Evolutionary conservation across 345 rosid species (phyloP).

Genomic region (Luvunga scandens): DNA sequence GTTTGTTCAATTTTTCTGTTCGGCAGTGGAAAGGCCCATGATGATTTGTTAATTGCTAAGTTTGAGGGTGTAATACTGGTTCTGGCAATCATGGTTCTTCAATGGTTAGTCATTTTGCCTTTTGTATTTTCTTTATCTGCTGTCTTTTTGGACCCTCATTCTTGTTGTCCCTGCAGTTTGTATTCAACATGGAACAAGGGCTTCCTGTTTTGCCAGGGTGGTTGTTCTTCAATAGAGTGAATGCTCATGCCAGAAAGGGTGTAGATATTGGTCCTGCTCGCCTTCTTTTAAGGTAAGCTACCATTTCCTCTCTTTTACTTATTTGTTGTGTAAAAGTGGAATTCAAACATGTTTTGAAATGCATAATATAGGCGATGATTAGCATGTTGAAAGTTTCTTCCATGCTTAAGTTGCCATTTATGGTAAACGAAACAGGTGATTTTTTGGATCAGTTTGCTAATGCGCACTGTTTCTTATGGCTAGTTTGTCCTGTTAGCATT

Average conservation of each 20-base stretch:
- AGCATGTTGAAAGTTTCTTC: neutral
- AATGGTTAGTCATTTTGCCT: constrained; percentile 56
- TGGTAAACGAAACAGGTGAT: neutral
- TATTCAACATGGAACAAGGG: constrained; percentile 88
- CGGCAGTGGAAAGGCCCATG: constrained; percentile 79
- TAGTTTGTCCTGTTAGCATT: constrained; percentile 87
- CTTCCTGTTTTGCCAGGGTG: constrained; percentile 84
- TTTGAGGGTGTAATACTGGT: constrained; percentile 81
- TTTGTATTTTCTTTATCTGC: constrained; percentile 2
- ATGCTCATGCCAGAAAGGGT: constrained; percentile 80
- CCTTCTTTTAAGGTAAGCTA: constrained; percentile 60
- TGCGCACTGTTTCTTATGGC: constrained; percentile 19
- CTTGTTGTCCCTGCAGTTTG: constrained; percentile 54
- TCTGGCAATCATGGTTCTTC: constrained; percentile 91
- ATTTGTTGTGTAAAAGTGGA: neutral
- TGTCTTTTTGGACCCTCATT: constrained; percentile 12
- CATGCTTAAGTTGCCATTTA: neutral
- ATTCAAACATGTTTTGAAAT: neutral
- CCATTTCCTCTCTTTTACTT: neutral
- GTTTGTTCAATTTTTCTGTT: constrained; percentile 21
- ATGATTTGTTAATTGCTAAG: constrained; percentile 74
- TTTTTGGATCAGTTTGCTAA: constrained; percentile 19
- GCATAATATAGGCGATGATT: constrained; percentile 5
- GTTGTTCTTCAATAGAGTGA: constrained; percentile 84
- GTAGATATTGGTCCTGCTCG: constrained; percentile 74